Evolutionary conservation across 176 grass and related monocot species (phyloP).

Genomic region (Aechmea fasciata): DNA sequence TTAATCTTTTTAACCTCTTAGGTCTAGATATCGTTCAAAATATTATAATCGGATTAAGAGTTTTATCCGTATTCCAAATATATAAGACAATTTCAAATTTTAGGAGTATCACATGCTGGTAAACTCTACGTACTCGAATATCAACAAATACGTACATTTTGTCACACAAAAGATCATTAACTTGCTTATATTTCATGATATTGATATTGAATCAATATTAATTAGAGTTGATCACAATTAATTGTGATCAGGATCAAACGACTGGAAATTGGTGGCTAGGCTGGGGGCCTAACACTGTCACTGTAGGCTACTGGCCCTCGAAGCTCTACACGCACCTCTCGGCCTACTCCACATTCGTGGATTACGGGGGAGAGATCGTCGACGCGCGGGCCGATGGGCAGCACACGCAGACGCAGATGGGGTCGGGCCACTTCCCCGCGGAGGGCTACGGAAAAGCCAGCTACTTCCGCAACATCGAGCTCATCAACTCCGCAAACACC

Average conservation of each 20-base stretch:
- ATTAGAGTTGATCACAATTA: background rate
- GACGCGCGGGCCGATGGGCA: background rate
- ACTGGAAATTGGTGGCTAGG: conserved; percentile 13
- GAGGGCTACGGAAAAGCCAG: conserved; percentile 5
- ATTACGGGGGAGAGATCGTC: conserved; percentile 14
- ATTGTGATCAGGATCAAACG: conserved; percentile 10
- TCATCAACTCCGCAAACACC: conserved; percentile 1
- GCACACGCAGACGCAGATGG: conserved; percentile 16
- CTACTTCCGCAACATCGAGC: conserved; percentile 6
- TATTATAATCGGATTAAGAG: too few species aligned
- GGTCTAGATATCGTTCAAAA: too few species aligned
- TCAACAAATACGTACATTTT: too few species aligned
- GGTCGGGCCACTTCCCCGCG: conserved; percentile 1
- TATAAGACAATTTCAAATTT: too few species aligned
- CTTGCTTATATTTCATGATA: too few species aligned
- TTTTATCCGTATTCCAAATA: too few species aligned
- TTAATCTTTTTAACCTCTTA: too few species aligned
- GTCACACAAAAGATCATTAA: too few species aligned
- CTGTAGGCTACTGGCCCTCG: conserved; percentile 11
- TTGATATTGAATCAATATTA: too few species aligned
- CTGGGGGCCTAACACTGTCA: background rate
- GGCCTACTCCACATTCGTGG: background rate
- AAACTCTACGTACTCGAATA: too few species aligned
- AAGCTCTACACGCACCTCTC: conserved; percentile 7
- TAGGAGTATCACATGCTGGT: too few species aligned